These are phyloP conservation scores for Nigrospora oryzae DNA, from an alignment of 2,329 filamentous ascomycete genomes.

Conservation along the genomic window DNA sequence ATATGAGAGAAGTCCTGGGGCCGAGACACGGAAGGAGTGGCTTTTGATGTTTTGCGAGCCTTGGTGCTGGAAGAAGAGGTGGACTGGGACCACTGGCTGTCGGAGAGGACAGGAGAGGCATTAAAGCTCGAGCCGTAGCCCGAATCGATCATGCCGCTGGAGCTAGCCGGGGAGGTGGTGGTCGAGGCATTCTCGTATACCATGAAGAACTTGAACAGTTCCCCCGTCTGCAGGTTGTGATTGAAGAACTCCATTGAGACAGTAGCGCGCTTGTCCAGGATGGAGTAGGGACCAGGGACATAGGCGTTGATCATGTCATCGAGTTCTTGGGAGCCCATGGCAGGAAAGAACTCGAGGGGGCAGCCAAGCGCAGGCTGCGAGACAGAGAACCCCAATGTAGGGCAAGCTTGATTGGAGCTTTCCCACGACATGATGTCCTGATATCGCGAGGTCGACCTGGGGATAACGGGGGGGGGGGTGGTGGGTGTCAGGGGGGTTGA, in stretches of 20 bases:
- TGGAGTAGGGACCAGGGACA: slow-evolving; percentile 41
- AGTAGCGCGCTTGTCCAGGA: slow-evolving; percentile 49
- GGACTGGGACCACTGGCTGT: slow-evolving; percentile 34
- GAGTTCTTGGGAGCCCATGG: slow-evolving; percentile 53
- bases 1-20: slow-evolving; percentile 39
- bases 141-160: slow-evolving; percentile 33
- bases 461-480: slow-evolving; percentile 3
- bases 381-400: slow-evolving; percentile 46
- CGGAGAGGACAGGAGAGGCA: slow-evolving; percentile 39
- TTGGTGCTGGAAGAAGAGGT: slow-evolving; percentile 21
- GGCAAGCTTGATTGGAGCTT: slow-evolving; percentile 16
- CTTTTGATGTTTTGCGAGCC: slow-evolving; percentile 15
- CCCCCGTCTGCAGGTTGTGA: slow-evolving; percentile 41
- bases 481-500: neutral
- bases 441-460: neutral
- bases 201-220: slow-evolving; percentile 53
- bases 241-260: slow-evolving; percentile 53
- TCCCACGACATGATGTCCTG: slow-evolving; percentile 25
- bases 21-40: slow-evolving; percentile 9
- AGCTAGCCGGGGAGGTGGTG: slow-evolving; percentile 34
- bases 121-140: slow-evolving; percentile 37
- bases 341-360: slow-evolving; percentile 56
- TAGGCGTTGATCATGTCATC: slow-evolving; percentile 52
- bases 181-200: slow-evolving; percentile 30
- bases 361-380: slow-evolving; percentile 50